Percentiles rank a stretch among this genome's conserved stretches.
Conservation (phyloP, 768 basidiomycete species). For the Sarcomyxa edulis region DNA sequence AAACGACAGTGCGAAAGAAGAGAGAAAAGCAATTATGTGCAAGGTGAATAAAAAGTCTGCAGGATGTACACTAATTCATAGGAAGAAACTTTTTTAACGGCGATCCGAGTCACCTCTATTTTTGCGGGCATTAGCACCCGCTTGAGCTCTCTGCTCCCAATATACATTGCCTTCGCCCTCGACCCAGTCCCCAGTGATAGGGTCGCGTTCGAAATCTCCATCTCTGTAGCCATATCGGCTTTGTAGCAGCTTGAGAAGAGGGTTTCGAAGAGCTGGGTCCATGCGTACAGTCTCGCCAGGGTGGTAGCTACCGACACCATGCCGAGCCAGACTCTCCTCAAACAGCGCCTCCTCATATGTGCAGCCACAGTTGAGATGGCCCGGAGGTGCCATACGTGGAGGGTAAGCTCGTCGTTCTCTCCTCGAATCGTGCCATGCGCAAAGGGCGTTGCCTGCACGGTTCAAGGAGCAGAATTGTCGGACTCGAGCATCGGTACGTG, state of each 20-base stretch:
- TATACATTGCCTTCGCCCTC: constrained; percentile 55
- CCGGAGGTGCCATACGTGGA: constrained; percentile 74
- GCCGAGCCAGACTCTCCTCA: constrained; percentile 76
- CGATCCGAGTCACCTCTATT: constrained; percentile 13
- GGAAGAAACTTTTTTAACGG: background rate
- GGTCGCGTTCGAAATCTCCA: constrained; percentile 79
- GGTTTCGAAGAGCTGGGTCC: constrained; percentile 83
- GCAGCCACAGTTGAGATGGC: constrained; percentile 83
- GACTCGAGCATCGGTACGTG: constrained; percentile 68
- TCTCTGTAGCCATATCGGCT: constrained; percentile 74
- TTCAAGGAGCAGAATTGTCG: constrained; percentile 76
- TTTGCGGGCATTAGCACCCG: constrained; percentile 28
- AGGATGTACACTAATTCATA: too few species aligned
- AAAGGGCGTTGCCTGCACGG: constrained; percentile 83
- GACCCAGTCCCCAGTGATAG: constrained; percentile 59
- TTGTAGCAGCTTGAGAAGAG: constrained; percentile 67
- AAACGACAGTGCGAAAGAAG: too few species aligned
- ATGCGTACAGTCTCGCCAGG: constrained; percentile 85
- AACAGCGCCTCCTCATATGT: constrained; percentile 82
- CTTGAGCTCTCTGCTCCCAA: constrained; percentile 59
- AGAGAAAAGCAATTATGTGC: too few species aligned
- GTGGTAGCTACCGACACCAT: constrained; percentile 75
- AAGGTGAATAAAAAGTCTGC: too few species aligned
- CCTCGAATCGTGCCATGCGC: constrained; percentile 87
- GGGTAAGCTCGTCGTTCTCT: constrained; percentile 75